phyloP scores from a whole-genome alignment of 495 filamentous ascomycete species.

The Hypoxylon subgilvum region DNA sequence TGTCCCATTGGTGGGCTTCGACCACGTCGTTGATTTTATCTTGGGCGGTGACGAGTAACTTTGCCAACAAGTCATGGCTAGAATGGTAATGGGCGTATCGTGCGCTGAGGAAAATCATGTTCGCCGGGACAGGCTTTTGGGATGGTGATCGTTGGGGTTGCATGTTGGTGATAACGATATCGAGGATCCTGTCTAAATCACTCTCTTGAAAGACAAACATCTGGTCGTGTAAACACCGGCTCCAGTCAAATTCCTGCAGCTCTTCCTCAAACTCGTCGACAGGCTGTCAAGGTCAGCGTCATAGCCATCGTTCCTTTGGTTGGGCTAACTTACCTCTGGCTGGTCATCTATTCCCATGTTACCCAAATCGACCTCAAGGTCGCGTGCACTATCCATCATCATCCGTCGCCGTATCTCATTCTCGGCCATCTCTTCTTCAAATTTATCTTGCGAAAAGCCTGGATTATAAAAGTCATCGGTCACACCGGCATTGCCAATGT shows the following conservation, averaged over 20 bases:
- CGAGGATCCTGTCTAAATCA: conserved; percentile 86
- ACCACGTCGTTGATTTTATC: conserved; percentile 97
- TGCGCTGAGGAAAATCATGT: conserved; percentile 93
- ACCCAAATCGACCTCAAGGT: conserved; percentile 94
- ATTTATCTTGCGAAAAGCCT: conserved; percentile 89
- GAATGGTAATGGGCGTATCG: conserved; percentile 97
- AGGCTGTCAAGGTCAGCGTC: conserved; percentile 56
- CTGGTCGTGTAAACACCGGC: conserved; percentile 91
- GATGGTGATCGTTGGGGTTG: conserved; percentile 91
- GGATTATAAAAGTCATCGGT: conserved; percentile 93
- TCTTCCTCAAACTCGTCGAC: conserved; percentile 87
- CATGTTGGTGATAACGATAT: conserved; percentile 98
- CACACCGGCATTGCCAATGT: conserved; percentile 84
- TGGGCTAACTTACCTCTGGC: conserved; percentile 71
- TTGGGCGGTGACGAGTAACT: conserved; percentile 83
- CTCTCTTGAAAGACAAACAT: conserved; percentile 99
- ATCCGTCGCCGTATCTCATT: conserved; percentile 94
- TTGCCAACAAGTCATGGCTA: conserved; percentile 79
- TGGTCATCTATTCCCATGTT: conserved; percentile 96
- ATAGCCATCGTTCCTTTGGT: neutral
- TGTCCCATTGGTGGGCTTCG: conserved; percentile 95
- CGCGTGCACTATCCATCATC: conserved; percentile 99
- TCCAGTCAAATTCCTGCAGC: conserved; percentile 96
- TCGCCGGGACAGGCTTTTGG: conserved; percentile 96
- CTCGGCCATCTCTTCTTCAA: conserved; percentile 97